These are phyloP conservation scores for Ustilago vetiveriae DNA, from an alignment of 1,284 basidiomycete species.

Conservation along the genomic window DNA sequence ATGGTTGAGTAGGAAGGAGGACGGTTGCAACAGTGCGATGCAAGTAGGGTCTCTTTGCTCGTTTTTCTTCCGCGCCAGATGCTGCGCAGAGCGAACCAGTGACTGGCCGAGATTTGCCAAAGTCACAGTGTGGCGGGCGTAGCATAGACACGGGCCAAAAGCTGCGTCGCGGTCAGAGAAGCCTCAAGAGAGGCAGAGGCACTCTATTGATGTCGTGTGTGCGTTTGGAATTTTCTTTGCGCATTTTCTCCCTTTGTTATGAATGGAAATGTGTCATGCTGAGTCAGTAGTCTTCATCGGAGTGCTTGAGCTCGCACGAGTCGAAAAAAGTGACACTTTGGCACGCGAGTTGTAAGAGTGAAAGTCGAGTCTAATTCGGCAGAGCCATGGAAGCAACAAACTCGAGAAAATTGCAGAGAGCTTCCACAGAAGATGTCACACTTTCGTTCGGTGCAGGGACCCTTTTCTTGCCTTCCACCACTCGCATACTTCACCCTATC, in stretches of 20 bases:
- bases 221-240: not conserved
- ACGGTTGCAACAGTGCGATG: not conserved
- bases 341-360: constrained; percentile 23
- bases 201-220: constrained; percentile 29
- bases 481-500: not conserved
- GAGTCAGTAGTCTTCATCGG: constrained; percentile 17
- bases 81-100: no score
- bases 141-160: constrained; percentile 18
- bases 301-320: constrained; percentile 17
- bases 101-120: no score
- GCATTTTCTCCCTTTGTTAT: not conserved
- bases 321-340: constrained; percentile 39
- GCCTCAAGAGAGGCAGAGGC: no score
- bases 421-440: no score
- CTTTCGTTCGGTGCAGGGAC: not conserved
- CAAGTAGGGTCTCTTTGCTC: constrained; percentile 18
- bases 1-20: constrained; percentile 6
- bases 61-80: not conserved
- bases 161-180: not conserved
- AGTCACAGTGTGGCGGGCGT: constrained; percentile 16
- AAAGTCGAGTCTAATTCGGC: not conserved
- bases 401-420: no score
- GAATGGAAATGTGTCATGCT: constrained; percentile 23
- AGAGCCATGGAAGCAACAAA: no score
- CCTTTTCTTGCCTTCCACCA: not conserved